Base-by-base conservation (phyloP, 345 rosid species). In the Rubroshorea leprosula region DNA sequence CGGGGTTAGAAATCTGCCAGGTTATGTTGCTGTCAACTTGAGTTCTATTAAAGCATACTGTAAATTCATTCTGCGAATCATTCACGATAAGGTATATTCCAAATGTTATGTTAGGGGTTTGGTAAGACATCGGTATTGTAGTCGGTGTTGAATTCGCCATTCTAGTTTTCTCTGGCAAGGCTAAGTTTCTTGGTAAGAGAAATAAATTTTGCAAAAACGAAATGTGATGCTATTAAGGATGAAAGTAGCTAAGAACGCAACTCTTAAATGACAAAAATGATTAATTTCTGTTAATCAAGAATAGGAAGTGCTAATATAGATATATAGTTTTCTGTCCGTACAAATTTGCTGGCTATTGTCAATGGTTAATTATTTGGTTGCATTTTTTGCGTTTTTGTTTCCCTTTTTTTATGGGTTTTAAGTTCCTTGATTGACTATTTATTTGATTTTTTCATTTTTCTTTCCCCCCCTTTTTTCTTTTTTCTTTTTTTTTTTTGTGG, bases 1-100 rank as follows among this genome's bases (percentile, higher is more conserved):
- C 17, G 24, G 65, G 57, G 13, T 23, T 50, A 5, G 26, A 3
- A 6, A 21, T 9, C 41, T 61, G 49, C 65, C 65, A 61, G n/a
- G n/a, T n/a, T n/a, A n/a, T n/a, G n/a, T n/a, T n/a, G n/a, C n/a
- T n/a, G n/a, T n/a, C n/a, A n/a, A n/a, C n/a, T n/a, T n/a, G n/a
- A n/a, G n/a, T n/a, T n/a, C n/a, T n/a, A n/a, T n/a, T n/a, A 1
- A n/a, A 61, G 51, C 65, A 61, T 1, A 61, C 50, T 0, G 4
- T 22, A 38, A 50, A 61, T 25, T 39, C 13, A 17, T n/a, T 23
- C 5, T 13, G 49, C 14, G 41, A 21, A 12, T 47, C 38, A n/a
- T 45, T 46, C n/a, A 39, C 0, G 18, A 61, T 23, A 7, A 13
- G 38, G 65, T 61, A 61, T 12, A 38, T 61, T 23, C 57, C 65